Base-by-base conservation (phyloP, 345 rosid genomes). In the Microcos paniculata region DNA sequence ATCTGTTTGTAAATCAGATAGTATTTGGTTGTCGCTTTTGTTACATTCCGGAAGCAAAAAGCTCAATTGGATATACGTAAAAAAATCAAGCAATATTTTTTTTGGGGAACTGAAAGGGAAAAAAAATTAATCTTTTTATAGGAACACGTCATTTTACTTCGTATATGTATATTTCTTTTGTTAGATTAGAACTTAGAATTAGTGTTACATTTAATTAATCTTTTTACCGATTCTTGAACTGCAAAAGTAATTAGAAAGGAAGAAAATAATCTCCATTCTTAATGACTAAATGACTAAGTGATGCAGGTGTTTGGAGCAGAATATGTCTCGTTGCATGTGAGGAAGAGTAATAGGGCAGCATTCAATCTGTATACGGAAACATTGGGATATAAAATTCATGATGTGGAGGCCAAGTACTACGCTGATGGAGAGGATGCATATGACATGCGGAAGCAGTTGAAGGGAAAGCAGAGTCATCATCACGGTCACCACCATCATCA, bases 351-450 rank as follows among this genome's bases (percentile, higher is more conserved):
- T 66, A 80, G 98, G 72, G 99, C 99, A 6, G 99, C 99, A 0
- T 96, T 93, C 78, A 87, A 96, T 82, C 85, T 96, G 48, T 96
- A 96, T 75, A 89, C 97, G 0, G 92, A 90, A 84, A 96, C 98
- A 0, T 77, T 96, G 75, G 92, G 92, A 6, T 96, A 96, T 82
- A 87, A 90, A 84, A 95, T 95, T 79, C 85, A 95, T 71, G 99
- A 95, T 69, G 85, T 95, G 43, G 99, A 95, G 84, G 99, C 99
- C 0, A 93, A 96, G 86, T 96, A 96, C 77, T 96, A 96, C 71
- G 99, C 99, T 0, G 99, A 96, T 74, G 99, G 99, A 35, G 99
- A 96, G 85, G 99, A 96, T 66, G 99, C 99, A 10, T 96, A 93
- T 80, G 99, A 96, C 56, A 96, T 96, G 99, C 79, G 98, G 76